Base-by-base conservation (phyloP, 2,329 filamentous ascomycete genomes). In the Stemphylium beticola region DNA sequence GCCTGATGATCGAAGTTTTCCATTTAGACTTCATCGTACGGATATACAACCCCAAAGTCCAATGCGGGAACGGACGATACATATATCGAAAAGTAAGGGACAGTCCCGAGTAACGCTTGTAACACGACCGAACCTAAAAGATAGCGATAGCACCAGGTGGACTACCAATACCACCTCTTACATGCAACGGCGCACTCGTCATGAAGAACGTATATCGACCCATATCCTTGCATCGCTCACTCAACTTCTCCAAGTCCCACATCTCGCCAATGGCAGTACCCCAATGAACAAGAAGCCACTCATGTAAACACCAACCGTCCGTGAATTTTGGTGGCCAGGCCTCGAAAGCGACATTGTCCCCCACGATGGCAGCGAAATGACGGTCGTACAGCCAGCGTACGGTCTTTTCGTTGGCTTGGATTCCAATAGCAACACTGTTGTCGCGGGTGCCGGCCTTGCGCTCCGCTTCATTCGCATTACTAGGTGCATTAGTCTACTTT, bases 161-260 rank as follows among this genome's bases (percentile, higher is more conserved):
- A 51, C 68, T 73, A 39, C 71, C 70, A 54, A 74, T 72, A 1
- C 70, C 71, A 24, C 84, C 82, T 3, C 81, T 80, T 14, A 85
- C 78, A 68, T 87, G 86, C 48, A 86, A 66, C 1, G 86, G 85
- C 12, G 78, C 78, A 59, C 83, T 87, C 0, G 83, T 85, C 9
- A 89, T 73, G 73, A 89, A 81, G 64, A 89, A 89, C 1, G 78
- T 83, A 69, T 84, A 88, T 15, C 80, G 76, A 34, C 78, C 74
- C 67, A 78, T 74, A 56, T 77, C 77, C 66, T 84, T 85, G 66
- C 85, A 85, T 49, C 82, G 77, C 20, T 74, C 74, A 1, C 81
- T 78, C 36, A 87, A 71, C 34, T 73, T 78, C 52, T 83, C 80
- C 3, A 88, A 72, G 53, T 75, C 71, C 65, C 72, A 74, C 72